These are phyloP conservation scores for Neoboletus brunneissimus DNA, from an alignment of 768 basidiomycete genomes.

Conservation along the genomic window DNA sequence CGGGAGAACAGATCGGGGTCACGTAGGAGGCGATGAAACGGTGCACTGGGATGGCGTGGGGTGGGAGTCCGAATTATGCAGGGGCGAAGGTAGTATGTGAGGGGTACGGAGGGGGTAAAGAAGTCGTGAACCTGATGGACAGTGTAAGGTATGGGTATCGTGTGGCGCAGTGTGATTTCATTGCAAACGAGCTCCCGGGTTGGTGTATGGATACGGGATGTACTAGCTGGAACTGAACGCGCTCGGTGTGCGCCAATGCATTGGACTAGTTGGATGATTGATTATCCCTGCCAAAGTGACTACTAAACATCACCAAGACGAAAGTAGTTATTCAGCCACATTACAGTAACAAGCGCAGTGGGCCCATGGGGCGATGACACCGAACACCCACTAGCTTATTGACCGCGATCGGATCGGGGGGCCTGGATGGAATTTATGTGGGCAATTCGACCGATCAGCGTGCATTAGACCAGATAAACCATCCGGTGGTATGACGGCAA, in stretches of 20 bases:
- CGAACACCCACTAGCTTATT: neutral
- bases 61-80: conserved; percentile 15
- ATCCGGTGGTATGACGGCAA: no score
- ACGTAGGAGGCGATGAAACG: conserved; percentile 8
- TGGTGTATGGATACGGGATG: conserved; percentile 4
- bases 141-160: conserved; percentile 2
- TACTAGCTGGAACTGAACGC: neutral
- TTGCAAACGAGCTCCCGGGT: conserved; percentile 4
- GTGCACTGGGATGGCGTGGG: conserved; percentile 16
- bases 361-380: neutral
- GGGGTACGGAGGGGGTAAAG: conserved; percentile 6
- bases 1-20: neutral
- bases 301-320: neutral
- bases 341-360: neutral
- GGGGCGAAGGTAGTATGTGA: conserved; percentile 12
- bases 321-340: neutral
- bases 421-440: neutral
- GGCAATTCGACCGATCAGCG: no score
- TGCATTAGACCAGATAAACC: no score
- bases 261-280: neutral
- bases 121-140: conserved; percentile 10
- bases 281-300: neutral
- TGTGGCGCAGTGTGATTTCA: conserved; percentile 9
- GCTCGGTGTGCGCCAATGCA: neutral
- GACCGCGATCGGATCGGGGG: neutral